Base-by-base conservation (phyloP, 306 rosid species). In the Dalbergia oliveri region DNA sequence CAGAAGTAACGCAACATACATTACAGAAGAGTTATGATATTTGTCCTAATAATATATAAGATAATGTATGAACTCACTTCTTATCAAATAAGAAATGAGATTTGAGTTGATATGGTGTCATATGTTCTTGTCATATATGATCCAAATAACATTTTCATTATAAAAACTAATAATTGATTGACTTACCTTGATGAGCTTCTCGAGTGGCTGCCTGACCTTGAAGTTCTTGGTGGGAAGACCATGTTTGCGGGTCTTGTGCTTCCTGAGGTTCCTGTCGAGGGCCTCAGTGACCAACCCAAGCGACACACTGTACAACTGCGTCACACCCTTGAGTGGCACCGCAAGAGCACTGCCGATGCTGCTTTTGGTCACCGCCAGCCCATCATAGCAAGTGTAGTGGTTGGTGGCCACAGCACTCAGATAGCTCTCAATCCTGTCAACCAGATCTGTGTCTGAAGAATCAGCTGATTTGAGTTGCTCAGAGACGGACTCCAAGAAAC, bases 321-420 rank as follows among this genome's bases (percentile, higher is more conserved):
- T 88, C 6, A 68, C 85, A 53, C 73, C 86, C 33, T 71, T 79
- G 13, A 91, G 34, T 4, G 88, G 88, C 68, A 47, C 89, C 1
- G 89, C 76, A 60, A 91, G 33, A 8, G 83, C 88, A 16, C 57
- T 56, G 6, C 57, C 87, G 11, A 91, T 66, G 41, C 56, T 73
- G 69, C 94, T 88, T 49, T 87, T 81, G 3, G 88, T 80, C 43
- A 59, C 89, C 43, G 75, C 86, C n/a, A 94, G 79, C 34, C 97
- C 97, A 3, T 94, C 98, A 49, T 66, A 71, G 45, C 98, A 94
- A 0, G 97, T 94, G 74, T 89, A 87, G n/a, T 92, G 97, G 77
- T 94, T 94, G 6, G 97, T 94, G 12, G 89, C 86, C 8, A 90
- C 87, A 11, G 94, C 97, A 35, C 95, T 91, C 10, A 91, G 79